Evolutionary conservation across 805 yeast genomes (phyloP).

Genomic region (Yueomyces sinensis): DNA sequence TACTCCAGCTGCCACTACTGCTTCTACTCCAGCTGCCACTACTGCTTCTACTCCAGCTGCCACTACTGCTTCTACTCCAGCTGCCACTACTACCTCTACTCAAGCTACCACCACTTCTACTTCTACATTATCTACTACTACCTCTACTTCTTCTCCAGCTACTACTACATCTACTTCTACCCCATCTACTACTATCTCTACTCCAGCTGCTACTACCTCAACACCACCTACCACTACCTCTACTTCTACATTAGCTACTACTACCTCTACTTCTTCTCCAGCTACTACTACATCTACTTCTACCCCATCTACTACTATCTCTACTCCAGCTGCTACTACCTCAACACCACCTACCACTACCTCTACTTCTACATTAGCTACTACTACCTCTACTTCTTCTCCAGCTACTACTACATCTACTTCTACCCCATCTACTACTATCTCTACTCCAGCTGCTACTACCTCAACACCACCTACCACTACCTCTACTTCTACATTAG

Average conservation of each 20-base stretch:
- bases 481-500: neutral
- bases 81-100: neutral
- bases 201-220: slow-evolving; percentile 5
- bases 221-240: slow-evolving; percentile 3
- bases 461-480: neutral
- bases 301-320: slow-evolving; percentile 4
- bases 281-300: slow-evolving; percentile 1
- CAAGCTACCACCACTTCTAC: neutral
- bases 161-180: too few relatives aligned
- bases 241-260: slow-evolving; percentile 1
- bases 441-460: slow-evolving; percentile 2
- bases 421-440: neutral
- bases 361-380: neutral
- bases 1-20: neutral
- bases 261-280: neutral
- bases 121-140: neutral
- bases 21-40: neutral
- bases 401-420: neutral
- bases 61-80: neutral
- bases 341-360: slow-evolving; percentile 1
- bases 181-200: slow-evolving; percentile 1
- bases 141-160: neutral
- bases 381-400: neutral
- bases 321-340: slow-evolving; percentile 3
- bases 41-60: neutral